Base-by-base conservation (phyloP, 2,329 filamentous ascomycete species). In the Penicillium vulpinum region DNA sequence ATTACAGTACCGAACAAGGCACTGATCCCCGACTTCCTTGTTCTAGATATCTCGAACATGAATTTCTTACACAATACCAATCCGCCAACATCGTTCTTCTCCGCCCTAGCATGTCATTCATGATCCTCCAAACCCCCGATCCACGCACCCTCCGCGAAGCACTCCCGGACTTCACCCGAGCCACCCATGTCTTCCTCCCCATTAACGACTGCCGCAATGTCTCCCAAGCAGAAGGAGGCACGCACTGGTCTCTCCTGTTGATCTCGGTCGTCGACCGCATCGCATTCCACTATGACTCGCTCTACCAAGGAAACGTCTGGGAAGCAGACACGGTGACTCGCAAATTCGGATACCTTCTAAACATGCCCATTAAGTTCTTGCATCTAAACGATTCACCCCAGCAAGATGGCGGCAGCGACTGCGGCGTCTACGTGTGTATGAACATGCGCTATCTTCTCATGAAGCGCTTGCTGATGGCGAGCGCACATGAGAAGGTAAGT, bases 231-330 rank as follows among this genome's bases (percentile, higher is more conserved):
- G 92, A 97, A 76, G 91, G 90, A 39, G 94, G 94, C 38, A 90
- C 89, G 3, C 94, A 99, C 74, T 99, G 94, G 94, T 96, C 91
- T 0, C 80, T 99, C 0, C 85, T 99, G 0, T 84, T 99, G 2
- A 92, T 99, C 31, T 92, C 88, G 13, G 84, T 92, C 39, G 86
- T 96, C 48, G 94, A 99, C 71, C 87, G 91, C 9, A 87, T 96
- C 2, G 91, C 93, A 0, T 99, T 99, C 74, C 94, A 99, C 79
- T 99, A 99, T 77, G 94, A 99, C 77, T 93, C 89, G 1, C 81
- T 97, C 26, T 84, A 85, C 2, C 86, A 87, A 2, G 83, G 85
- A 38, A 97, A 99, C 75, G 84, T 85, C 58, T 77, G 81, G 40
- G 90, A 95, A 63, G 94, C 91, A 0, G 82, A 83, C 49, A 78